These are phyloP conservation scores for Solanum sparsipilum DNA, from an alignment of 257 asterid species.

Conservation along the genomic window DNA sequence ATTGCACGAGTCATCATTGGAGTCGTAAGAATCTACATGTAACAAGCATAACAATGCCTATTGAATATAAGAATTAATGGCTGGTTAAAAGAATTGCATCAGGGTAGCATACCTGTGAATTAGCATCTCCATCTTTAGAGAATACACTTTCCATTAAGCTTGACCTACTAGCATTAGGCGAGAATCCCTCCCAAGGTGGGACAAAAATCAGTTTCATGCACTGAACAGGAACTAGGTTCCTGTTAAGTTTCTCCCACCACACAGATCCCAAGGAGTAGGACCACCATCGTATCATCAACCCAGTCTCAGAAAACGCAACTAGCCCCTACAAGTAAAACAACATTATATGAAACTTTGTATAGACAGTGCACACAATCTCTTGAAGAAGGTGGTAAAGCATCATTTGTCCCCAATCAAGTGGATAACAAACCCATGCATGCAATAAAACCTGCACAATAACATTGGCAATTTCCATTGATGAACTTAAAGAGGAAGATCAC, in stretches of 20 bases:
- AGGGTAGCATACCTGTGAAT: slow-evolving; percentile 46
- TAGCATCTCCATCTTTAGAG: slow-evolving; percentile 32
- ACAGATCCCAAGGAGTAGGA: slow-evolving; percentile 57
- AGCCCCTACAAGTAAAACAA: slow-evolving; percentile 52
- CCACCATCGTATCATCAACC: slow-evolving; percentile 96
- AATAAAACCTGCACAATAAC: neutral
- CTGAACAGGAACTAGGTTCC: slow-evolving; percentile 74
- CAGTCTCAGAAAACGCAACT: slow-evolving; percentile 90
- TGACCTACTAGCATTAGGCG: slow-evolving; percentile 72
- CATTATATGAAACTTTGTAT: neutral
- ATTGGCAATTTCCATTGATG: neutral
- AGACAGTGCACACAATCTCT: neutral
- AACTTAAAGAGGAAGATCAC: neutral
- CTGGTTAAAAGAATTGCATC: neutral
- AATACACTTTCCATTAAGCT: slow-evolving; percentile 62
- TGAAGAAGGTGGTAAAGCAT: neutral
- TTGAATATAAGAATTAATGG: neutral
- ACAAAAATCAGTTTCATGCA: slow-evolving; percentile 86
- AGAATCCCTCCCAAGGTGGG: slow-evolving; percentile 96
- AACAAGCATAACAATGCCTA: neutral
- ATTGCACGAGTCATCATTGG: neutral
- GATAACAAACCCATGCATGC: neutral
- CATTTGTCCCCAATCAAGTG: neutral
- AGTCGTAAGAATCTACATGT: neutral
- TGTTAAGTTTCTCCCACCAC: slow-evolving; percentile 97